Base-by-base conservation (phyloP, 1,139 yeast genomes). In the Magnusiomyces magnusii region DNA sequence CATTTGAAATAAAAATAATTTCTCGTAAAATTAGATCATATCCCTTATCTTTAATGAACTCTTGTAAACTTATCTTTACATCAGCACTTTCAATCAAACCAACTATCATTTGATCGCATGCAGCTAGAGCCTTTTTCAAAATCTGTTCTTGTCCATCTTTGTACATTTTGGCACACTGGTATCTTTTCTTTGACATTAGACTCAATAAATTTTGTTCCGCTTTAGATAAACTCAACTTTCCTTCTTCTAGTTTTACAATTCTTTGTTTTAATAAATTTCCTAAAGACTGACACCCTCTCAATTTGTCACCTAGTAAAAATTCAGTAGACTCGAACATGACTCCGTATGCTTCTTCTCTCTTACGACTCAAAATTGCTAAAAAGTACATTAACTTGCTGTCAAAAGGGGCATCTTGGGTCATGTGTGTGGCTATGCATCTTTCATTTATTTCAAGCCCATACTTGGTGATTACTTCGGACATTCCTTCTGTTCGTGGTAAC, bases 401-500 rank as follows among this genome's bases (percentile, higher is more conserved):
- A n/a, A 52, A n/a, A 2, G 55, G 55, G 13, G 47, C 19, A 25
- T 24, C 23, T 17, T n/a, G 49, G 17, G 49, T 39, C n/a, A 52
- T 21, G n/a, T 39, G 28, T 17, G 24, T n/a, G 9, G 27, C 47
- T 2, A 52, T 21, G 25, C 27, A 25, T 19, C 49, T 36, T 9
- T 52, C 55, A 17, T 41, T 21, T 13, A 41, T 3, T 24, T 52
- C 49, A 13, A 52, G n/a, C 3, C 23, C 47, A 19, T 52, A 24
- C 41, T 52, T 23, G 10, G 21, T 1, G 21, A 41, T n/a, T 41
- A 39, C 54, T 42, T 51, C 41, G 36, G 50, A 53, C 36, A 60
- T 53, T n/a, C 54, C 41, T 10, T 54, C 39, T 1, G 47, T 54
- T 1, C 42, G 56, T 28, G 60, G 62, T n/a, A 60, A 39, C 2